Percentiles rank a stretch among this genome's conserved stretches.
These are phyloP conservation scores for Lenwebbia sp. DNA, from an alignment of 345 rosid genomes.

Conservation along the genomic window DNA sequence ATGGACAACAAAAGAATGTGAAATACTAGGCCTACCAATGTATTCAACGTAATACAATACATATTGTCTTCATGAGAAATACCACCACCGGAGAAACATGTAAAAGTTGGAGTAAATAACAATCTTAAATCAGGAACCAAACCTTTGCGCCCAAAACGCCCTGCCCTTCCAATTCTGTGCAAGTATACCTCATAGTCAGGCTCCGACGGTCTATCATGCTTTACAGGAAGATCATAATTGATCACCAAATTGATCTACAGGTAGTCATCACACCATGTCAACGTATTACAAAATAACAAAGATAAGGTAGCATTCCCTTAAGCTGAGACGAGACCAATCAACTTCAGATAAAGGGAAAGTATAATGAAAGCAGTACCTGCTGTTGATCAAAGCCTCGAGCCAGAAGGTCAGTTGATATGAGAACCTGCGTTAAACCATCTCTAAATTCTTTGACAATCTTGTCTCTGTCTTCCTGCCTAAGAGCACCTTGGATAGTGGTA, in stretches of 20 bases:
- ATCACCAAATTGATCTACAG: slow-evolving; percentile 82
- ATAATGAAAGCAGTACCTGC: slow-evolving; percentile 27
- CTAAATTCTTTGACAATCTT: slow-evolving; percentile 80
- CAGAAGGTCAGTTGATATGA: slow-evolving; percentile 82
- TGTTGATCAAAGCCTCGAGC: slow-evolving; percentile 96
- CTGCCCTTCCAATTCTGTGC: slow-evolving; percentile 97
- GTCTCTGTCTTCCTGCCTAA: slow-evolving; percentile 55
- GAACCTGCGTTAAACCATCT: slow-evolving; percentile 78
- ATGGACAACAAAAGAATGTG: neutral
- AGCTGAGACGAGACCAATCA: neutral
- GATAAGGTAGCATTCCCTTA: neutral
- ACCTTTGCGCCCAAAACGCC: slow-evolving; percentile 95
- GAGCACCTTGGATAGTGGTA: slow-evolving; percentile 71
- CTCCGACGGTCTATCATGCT: slow-evolving; percentile 31
- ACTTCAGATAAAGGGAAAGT: neutral
- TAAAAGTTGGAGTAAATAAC: neutral
- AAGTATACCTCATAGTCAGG: slow-evolving; percentile 88
- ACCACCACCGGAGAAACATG: neutral
- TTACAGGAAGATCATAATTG: slow-evolving; percentile 73
- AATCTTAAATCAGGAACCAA: neutral
- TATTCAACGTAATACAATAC: neutral
- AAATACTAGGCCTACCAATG: neutral
- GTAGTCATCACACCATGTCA: neutral
- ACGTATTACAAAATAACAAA: neutral
- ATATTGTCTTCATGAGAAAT: neutral